These are phyloP conservation scores for Oidiodendron maius DNA, from an alignment of 495 filamentous ascomycete species.

Conservation along the genomic window DNA sequence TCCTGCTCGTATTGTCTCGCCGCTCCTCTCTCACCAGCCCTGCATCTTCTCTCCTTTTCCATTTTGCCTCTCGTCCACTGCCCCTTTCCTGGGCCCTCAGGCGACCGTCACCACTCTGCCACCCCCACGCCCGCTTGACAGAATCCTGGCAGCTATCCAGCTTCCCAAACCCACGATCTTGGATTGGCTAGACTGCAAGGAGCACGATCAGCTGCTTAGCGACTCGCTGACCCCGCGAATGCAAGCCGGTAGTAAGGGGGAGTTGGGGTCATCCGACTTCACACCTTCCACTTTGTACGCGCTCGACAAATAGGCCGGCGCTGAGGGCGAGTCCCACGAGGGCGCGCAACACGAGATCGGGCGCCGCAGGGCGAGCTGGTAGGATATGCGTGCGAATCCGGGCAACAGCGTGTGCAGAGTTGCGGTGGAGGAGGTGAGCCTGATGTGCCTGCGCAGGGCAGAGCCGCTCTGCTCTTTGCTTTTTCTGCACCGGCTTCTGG, in stretches of 20 bases:
- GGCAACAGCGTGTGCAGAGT: too few relatives aligned
- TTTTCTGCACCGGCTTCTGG: constrained; percentile 4
- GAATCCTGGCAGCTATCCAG: neutral
- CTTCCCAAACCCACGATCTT: constrained; percentile 3
- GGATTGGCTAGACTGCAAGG: constrained; percentile 1
- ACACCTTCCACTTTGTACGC: neutral
- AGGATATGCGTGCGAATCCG: too few relatives aligned
- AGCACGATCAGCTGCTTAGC: constrained; percentile 2
- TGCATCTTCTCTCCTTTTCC: too few relatives aligned
- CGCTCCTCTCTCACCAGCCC: too few relatives aligned
- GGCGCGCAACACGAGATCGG: neutral
- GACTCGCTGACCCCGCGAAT: neutral
- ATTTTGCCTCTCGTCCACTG: too few relatives aligned
- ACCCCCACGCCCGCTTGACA: constrained; percentile 1
- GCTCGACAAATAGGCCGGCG: too few relatives aligned
- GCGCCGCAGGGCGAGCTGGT: neutral
- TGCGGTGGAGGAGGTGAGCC: constrained; percentile 1
- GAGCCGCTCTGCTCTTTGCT: constrained; percentile 10
- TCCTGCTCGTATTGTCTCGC: too few relatives aligned
- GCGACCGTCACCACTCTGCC: neutral
- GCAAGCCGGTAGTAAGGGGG: neutral
- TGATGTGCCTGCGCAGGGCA: too few relatives aligned
- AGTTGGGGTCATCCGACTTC: constrained; percentile 5
- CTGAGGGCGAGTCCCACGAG: too few relatives aligned
- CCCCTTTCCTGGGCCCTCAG: too few relatives aligned